Evolutionary conservation across 805 yeast genomes (phyloP), one percentile per base, ranked within the genome.

Genomic region (Cyberlindnera nakhonratchasimensis): DNA sequence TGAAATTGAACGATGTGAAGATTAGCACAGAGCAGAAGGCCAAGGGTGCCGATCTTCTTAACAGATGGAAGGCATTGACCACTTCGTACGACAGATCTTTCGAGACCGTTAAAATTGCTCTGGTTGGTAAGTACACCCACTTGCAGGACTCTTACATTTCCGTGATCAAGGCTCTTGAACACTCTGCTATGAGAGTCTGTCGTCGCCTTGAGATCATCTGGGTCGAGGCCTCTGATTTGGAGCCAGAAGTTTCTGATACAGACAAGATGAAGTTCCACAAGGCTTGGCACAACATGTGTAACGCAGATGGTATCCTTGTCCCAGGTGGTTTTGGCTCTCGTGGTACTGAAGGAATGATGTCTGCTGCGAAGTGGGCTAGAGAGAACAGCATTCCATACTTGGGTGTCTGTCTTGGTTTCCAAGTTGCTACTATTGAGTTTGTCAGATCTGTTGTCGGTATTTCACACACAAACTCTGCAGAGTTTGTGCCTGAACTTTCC

Each of bases 261-360:
- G 77, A 81, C 57, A 85, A 88, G 67, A 79, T 82, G 43, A 77
- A 79, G 56, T 90, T 85, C 72, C 96, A 91, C 66, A 83, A 85
- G 65, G 96, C 98, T 40, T 93, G 99, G 99, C 91, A 88, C 58
- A 71, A 75, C 54, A 81, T 93, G 51, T 86, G 96, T 63, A 80
- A 84, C 57, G 96, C 98, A 20, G 96, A 93, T 65, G 98, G 99
- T 66, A 85, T 93, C 51, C 75, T 93, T 46, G 96, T 93, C 44
- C 99, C 99, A 29, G 99, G 99, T 62, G 99, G 99, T 2, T 93
- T 93, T 61, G 99, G 99, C 46, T 68, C 79, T 37, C 83, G 99
- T 66, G 99, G 99, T 68, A 87, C 88, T 46, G 98, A 93, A 69
- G 99, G 99, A 57, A 93, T 93, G 99, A 74, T 93, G 62, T 71